Percentiles rank a stretch among this genome's conserved stretches.
These are phyloP conservation scores for Colletotrichum spaethianum DNA, from an alignment of 2,329 filamentous ascomycete species.

Conservation along the genomic window DNA sequence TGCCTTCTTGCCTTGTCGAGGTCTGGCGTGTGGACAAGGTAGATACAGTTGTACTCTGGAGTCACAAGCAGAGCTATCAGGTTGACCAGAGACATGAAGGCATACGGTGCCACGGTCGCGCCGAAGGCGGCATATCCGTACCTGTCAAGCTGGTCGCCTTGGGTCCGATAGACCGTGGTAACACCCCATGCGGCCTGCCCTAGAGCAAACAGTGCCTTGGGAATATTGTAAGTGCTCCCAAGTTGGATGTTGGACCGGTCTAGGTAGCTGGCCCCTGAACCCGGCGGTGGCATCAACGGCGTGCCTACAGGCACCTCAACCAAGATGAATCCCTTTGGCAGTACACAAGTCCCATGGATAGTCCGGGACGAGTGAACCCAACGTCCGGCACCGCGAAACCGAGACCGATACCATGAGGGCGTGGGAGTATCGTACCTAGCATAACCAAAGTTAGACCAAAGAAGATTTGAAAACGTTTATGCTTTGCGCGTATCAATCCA, in stretches of 20 bases:
- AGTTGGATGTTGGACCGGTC: conserved; percentile 31
- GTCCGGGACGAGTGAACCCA: conserved; percentile 38
- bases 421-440: conserved; percentile 30
- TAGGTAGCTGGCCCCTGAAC: conserved; percentile 16
- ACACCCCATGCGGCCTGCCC: conserved; percentile 44
- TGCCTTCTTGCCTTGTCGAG: conserved; percentile 33
- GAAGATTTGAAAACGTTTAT: conserved; percentile 1
- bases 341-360: conserved; percentile 34
- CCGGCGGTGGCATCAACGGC: conserved; percentile 38
- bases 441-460: conserved; percentile 22
- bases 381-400: conserved; percentile 32
- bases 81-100: conserved; percentile 50
- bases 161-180: conserved; percentile 44
- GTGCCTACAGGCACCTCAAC: conserved; percentile 39
- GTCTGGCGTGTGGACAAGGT: conserved; percentile 44
- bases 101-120: conserved; percentile 49
- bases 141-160: conserved; percentile 45
- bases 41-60: conserved; percentile 48
- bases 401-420: conserved; percentile 25
- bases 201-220: conserved; percentile 41
- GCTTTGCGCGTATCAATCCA: not conserved
- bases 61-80: conserved; percentile 45
- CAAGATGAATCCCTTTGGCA: conserved; percentile 35
- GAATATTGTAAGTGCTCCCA: conserved; percentile 42
- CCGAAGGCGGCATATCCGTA: conserved; percentile 52